Evolutionary conservation across 108 stramenopile species (phyloP).

Genomic region (Epithemia pelagica): DNA sequence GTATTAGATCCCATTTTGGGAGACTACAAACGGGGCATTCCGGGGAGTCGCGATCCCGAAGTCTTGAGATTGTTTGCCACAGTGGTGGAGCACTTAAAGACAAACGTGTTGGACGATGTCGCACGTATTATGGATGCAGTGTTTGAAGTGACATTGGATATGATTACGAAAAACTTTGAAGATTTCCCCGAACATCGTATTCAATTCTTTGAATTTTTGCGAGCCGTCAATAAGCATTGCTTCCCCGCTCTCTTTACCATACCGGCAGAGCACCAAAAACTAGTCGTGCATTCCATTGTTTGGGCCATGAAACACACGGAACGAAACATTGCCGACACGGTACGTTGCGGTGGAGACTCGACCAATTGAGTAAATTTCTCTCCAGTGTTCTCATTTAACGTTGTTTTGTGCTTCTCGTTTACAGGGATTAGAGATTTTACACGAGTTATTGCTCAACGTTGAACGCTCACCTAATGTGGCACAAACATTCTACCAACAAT

Average conservation of each 20-base stretch:
- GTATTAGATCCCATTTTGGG: conserved; percentile 94
- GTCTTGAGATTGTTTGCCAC: conserved; percentile 90
- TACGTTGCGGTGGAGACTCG: conserved; percentile 18
- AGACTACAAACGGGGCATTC: conserved; percentile 91
- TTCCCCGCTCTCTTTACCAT: conserved; percentile 96
- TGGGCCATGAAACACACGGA: conserved; percentile 99
- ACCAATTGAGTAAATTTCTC: neutral
- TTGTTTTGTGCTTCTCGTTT: conserved; percentile 1
- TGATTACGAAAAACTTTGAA: conserved; percentile 98
- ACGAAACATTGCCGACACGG: conserved; percentile 92
- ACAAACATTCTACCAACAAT: conserved; percentile 96
- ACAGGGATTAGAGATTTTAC: conserved; percentile 90
- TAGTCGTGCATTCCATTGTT: conserved; percentile 95
- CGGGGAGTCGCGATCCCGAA: conserved; percentile 92
- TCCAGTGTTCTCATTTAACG: neutral
- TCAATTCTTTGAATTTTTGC: conserved; percentile 93
- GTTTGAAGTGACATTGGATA: conserved; percentile 96
- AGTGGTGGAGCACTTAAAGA: conserved; percentile 87
- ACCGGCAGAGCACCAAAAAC: conserved; percentile 93
- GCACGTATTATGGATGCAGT: conserved; percentile 96
- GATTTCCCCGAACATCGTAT: conserved; percentile 98
- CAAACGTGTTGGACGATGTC: conserved; percentile 78
- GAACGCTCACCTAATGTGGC: conserved; percentile 83
- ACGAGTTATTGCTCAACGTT: conserved; percentile 91
- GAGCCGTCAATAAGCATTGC: conserved; percentile 86